A percentile compares a stretch with the other conserved stretches of the same genome.
Conservation (phyloP, 2,329 filamentous ascomycete species). For the Talaromyces atroroseus region DNA sequence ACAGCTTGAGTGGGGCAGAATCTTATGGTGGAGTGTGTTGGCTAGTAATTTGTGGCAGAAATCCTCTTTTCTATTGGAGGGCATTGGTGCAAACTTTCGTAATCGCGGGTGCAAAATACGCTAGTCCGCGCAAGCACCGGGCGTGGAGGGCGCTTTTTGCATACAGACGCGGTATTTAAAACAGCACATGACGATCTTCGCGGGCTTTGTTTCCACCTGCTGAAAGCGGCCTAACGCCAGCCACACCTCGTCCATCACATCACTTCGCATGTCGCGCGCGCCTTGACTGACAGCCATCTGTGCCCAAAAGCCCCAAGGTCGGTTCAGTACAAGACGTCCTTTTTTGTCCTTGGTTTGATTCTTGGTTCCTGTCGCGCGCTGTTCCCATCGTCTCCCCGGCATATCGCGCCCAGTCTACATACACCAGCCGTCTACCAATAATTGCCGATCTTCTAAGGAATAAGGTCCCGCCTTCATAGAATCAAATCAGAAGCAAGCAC, state of each 20-base stretch:
- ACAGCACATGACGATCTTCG: not conserved
- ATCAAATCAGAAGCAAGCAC: not conserved
- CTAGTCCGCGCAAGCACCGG: not conserved
- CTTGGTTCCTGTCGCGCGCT: not conserved
- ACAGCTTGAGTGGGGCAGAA: conserved; percentile 4
- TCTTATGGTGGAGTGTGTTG: not conserved
- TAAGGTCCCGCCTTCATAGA: conserved; percentile 11
- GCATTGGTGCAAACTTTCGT: not conserved
- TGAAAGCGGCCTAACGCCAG: conserved; percentile 9
- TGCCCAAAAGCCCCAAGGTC: not conserved
- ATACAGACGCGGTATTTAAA: not conserved
- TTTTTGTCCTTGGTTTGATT: not conserved
- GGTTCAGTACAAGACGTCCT: not conserved
- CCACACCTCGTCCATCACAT: conserved; percentile 6
- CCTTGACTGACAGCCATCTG: not conserved
- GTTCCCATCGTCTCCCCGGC: not conserved
- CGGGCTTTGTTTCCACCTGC: not conserved
- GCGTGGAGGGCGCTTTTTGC: not conserved
- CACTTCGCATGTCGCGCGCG: conserved; percentile 9
- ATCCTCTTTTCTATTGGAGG: not conserved
- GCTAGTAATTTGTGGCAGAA: not conserved
- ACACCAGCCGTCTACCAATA: conserved; percentile 5
- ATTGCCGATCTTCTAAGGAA: conserved; percentile 3
- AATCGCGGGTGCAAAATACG: not conserved
- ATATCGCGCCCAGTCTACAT: not conserved